Evolutionary conservation across 495 filamentous ascomycete species (phyloP).

Genomic region (Lasiosphaeris hirsuta): DNA sequence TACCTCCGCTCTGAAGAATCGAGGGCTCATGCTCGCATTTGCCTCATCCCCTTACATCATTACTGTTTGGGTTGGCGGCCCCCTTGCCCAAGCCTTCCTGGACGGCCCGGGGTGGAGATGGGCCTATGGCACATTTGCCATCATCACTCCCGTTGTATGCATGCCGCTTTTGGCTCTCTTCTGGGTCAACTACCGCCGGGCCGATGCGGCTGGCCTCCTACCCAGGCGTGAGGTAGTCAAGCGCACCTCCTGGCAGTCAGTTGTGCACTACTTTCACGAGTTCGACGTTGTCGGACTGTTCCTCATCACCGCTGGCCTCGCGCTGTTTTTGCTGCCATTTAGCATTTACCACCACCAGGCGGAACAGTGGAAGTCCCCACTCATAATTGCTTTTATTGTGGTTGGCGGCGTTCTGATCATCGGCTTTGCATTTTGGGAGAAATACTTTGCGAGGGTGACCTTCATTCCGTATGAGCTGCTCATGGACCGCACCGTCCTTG

Average conservation of each 20-base stretch:
- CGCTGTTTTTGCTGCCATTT: conserved; percentile 49
- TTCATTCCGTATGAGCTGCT: conserved; percentile 63
- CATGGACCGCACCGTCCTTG: conserved; percentile 61
- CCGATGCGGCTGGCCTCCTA: conserved; percentile 51
- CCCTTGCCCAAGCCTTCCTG: conserved; percentile 44
- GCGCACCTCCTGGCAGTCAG: conserved; percentile 46
- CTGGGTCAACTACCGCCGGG: conserved; percentile 58
- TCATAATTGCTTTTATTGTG: conserved; percentile 53
- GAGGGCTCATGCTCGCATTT: conserved; percentile 61
- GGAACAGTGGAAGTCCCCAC: conserved; percentile 49
- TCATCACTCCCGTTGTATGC: conserved; percentile 55
- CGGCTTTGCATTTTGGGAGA: conserved; percentile 53
- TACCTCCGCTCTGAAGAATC: conserved; percentile 60
- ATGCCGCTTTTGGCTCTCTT: conserved; percentile 53
- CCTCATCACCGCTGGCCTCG: conserved; percentile 42
- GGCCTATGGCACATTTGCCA: conserved; percentile 60
- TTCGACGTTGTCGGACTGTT: conserved; percentile 46
- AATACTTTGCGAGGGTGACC: conserved; percentile 48
- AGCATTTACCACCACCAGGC: conserved; percentile 45
- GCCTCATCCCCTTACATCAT: conserved; percentile 63
- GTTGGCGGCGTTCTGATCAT: conserved; percentile 49
- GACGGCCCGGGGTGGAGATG: conserved; percentile 54
- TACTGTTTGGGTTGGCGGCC: conserved; percentile 53
- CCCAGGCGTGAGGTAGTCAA: conserved; percentile 33
- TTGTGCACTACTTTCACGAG: conserved; percentile 56